Conservation (phyloP, 768 basidiomycete species). For the Russula lepida region DNA sequence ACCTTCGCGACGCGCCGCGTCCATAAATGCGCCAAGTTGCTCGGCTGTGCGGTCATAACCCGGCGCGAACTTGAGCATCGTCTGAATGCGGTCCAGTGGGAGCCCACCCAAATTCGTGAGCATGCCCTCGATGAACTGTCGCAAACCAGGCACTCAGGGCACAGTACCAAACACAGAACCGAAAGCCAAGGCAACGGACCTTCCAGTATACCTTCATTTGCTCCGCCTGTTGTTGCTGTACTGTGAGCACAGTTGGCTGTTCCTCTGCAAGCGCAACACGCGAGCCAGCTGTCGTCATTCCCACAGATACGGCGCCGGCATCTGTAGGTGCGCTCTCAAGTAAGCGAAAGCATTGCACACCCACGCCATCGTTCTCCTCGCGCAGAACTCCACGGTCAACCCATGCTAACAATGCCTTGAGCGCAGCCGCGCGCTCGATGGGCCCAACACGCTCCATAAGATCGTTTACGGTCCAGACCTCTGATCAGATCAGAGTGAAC, state of each 20-base stretch:
- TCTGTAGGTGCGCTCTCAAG: constrained; percentile 53
- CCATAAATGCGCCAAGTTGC: constrained; percentile 72
- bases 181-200: constrained; percentile 34
- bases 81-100: constrained; percentile 75
- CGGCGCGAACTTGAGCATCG: constrained; percentile 78
- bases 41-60: constrained; percentile 75
- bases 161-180: not conserved
- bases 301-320: not conserved
- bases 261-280: constrained; percentile 33
- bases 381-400: constrained; percentile 72
- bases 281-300: constrained; percentile 8
- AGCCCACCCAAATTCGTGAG: constrained; percentile 77
- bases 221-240: constrained; percentile 71
- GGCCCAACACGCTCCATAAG: constrained; percentile 55
- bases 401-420: constrained; percentile 80
- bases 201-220: constrained; percentile 89
- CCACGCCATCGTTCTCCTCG: constrained; percentile 44
- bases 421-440: constrained; percentile 52
- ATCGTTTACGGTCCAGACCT: constrained; percentile 63
- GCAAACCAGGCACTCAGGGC: not conserved
- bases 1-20: constrained; percentile 71
- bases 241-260: constrained; percentile 40
- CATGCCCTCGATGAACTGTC: constrained; percentile 82
- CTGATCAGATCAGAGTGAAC: constrained; percentile 30
- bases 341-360: constrained; percentile 40